Percentiles rank a stretch among this genome's conserved stretches.
Conservation (phyloP, 1,284 basidiomycete species). For the Tilletiopsis washingtonensis region DNA sequence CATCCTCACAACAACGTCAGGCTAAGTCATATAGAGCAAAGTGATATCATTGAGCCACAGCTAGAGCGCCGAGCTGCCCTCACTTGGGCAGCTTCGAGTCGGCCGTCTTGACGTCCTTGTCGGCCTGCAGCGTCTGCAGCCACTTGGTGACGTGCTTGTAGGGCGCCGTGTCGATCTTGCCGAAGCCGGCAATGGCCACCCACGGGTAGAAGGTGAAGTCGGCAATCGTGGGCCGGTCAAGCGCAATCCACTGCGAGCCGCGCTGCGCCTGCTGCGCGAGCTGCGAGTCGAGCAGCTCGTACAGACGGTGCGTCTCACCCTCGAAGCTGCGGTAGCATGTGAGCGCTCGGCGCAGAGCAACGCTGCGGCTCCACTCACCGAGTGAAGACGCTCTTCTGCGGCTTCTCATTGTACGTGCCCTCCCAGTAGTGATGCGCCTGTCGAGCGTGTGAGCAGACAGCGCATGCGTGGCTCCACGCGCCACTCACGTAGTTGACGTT, state of each 20-base stretch:
- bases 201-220: constrained; percentile 35
- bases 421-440: not conserved
- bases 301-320: constrained; percentile 31
- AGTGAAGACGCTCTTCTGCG: constrained; percentile 21
- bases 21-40: too few relatives aligned
- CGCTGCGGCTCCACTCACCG: too few relatives aligned
- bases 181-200: constrained; percentile 24
- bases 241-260: constrained; percentile 27
- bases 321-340: too few relatives aligned
- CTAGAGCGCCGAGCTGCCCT: too few relatives aligned
- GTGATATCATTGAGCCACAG: too few relatives aligned
- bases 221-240: constrained; percentile 37
- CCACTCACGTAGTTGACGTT: not conserved
- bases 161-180: constrained; percentile 27
- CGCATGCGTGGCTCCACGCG: too few relatives aligned
- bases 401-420: constrained; percentile 19
- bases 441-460: too few relatives aligned
- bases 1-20: too few relatives aligned
- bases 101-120: constrained; percentile 21
- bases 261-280: constrained; percentile 21
- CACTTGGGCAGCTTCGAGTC: constrained; percentile 23
- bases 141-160: constrained; percentile 30
- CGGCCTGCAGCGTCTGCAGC: constrained; percentile 20
- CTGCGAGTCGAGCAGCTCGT: constrained; percentile 30
- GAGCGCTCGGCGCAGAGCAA: too few relatives aligned